A percentile compares a stretch with the other conserved stretches of the same genome.
Evolutionary conservation across 208 protist species (phyloP).

Genomic region (Trypanosoma cruzi): DNA sequence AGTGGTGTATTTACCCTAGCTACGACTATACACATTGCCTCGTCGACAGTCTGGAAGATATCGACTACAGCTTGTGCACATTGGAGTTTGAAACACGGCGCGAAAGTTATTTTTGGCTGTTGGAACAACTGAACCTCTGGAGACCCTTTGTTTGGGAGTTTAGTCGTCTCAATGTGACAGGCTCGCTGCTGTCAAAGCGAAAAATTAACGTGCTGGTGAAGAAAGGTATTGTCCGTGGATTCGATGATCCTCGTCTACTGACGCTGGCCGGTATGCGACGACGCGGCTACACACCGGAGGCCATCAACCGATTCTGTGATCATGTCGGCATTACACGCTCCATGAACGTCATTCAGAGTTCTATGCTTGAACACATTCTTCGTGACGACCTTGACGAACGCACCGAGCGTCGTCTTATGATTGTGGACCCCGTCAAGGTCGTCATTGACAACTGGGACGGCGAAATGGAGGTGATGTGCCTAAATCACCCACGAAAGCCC

Average conservation of each 20-base stretch:
- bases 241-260: conserved; percentile 97
- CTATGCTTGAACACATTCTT: conserved; percentile 95
- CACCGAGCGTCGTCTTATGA: conserved; percentile 80
- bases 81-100: conserved; percentile 99
- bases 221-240: conserved; percentile 95
- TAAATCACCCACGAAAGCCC: conserved; percentile 95
- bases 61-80: conserved; percentile 99
- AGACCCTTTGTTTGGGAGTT: conserved; percentile 98
- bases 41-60: conserved; percentile 99
- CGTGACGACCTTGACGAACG: conserved; percentile 95
- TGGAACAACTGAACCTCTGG: conserved; percentile 89
- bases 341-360: conserved; percentile 93
- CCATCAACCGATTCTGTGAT: conserved; percentile 98
- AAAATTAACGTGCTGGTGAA: conserved; percentile 97
- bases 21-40: conserved; percentile 99
- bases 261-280: conserved; percentile 97
- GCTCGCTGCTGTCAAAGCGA: conserved; percentile 98
- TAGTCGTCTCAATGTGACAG: conserved; percentile 97
- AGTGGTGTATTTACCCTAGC: conserved; percentile 99
- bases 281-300: conserved; percentile 96
- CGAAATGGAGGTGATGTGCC: conserved; percentile 82
- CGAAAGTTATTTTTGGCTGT: conserved; percentile 97
- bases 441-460: conserved; percentile 94
- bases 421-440: conserved; percentile 97
- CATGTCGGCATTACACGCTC: conserved; percentile 93